Evolutionary conservation across 192 early-diverging fungal species (phyloP).

Genomic region (Backusella westeae): DNA sequence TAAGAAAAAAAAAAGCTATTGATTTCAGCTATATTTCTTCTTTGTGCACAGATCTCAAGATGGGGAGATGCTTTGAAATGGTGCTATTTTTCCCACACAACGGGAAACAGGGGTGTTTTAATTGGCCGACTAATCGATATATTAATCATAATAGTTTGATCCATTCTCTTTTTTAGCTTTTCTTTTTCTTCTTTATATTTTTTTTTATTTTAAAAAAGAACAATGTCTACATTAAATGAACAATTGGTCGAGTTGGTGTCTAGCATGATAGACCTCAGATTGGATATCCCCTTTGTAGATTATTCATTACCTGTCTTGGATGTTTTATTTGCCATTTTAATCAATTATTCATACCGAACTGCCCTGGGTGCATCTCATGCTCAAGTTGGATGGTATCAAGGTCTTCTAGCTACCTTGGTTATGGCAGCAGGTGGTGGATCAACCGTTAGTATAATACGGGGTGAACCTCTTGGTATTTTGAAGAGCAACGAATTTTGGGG

Average conservation of each 20-base stretch:
- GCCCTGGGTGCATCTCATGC: constrained; percentile 21
- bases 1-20: not conserved
- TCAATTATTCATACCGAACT: constrained; percentile 23
- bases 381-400: constrained; percentile 36
- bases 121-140: not conserved
- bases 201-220: not conserved
- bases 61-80: not conserved
- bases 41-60: not conserved
- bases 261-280: not conserved
- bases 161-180: not conserved
- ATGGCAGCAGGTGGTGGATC: constrained; percentile 35
- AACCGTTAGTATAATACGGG: constrained; percentile 27
- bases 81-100: not conserved
- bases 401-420: constrained; percentile 30
- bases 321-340: constrained; percentile 17
- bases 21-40: not conserved
- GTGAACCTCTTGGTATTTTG: constrained; percentile 29
- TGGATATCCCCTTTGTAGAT: constrained; percentile 1
- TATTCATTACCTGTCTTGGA: constrained; percentile 11
- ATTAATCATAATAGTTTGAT: not conserved
- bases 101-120: not conserved
- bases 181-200: not conserved
- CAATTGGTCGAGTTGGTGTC: constrained; percentile 1
- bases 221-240: constrained; percentile 14
- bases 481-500: constrained; percentile 29